phyloP scores from a whole-genome alignment of 2,329 filamentous ascomycete genomes.

The Chrysosporium keratinophilum region DNA sequence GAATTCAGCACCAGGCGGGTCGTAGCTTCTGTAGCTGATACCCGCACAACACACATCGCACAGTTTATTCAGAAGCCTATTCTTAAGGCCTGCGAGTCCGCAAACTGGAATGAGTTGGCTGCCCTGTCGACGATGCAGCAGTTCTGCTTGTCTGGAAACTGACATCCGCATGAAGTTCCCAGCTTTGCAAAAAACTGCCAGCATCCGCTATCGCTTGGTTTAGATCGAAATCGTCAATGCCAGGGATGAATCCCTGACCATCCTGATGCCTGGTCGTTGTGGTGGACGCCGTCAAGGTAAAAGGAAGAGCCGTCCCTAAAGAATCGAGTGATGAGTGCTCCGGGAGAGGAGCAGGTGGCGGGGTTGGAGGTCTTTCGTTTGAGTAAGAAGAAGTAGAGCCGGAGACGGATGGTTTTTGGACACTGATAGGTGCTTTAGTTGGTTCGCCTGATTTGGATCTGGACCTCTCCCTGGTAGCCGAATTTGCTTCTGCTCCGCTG shows the following conservation, averaged over 20 bases:
- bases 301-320: slow-evolving; percentile 19
- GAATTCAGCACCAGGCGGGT: too few relatives aligned
- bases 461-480: not conserved
- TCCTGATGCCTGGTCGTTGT: slow-evolving; percentile 26
- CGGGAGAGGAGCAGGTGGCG: not conserved
- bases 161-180: slow-evolving; percentile 32
- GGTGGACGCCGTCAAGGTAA: slow-evolving; percentile 27
- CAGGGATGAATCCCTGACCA: slow-evolving; percentile 24
- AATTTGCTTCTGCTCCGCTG: not conserved
- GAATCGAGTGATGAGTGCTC: slow-evolving; percentile 1
- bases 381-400: not conserved
- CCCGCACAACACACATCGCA: too few relatives aligned
- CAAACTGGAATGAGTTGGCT: not conserved
- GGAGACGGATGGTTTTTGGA: not conserved
- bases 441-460: too few relatives aligned
- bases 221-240: slow-evolving; percentile 33
- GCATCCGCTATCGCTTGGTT: slow-evolving; percentile 37
- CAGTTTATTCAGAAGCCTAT: not conserved
- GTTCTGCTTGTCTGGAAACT: slow-evolving; percentile 5
- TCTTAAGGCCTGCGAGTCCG: not conserved
- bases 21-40: too few relatives aligned
- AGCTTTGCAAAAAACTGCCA: slow-evolving; percentile 38
- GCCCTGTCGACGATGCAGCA: not conserved
- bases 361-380: not conserved
- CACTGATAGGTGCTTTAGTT: not conserved